Base-by-base conservation (phyloP, 768 basidiomycete species). In the Suillus placidus region DNA sequence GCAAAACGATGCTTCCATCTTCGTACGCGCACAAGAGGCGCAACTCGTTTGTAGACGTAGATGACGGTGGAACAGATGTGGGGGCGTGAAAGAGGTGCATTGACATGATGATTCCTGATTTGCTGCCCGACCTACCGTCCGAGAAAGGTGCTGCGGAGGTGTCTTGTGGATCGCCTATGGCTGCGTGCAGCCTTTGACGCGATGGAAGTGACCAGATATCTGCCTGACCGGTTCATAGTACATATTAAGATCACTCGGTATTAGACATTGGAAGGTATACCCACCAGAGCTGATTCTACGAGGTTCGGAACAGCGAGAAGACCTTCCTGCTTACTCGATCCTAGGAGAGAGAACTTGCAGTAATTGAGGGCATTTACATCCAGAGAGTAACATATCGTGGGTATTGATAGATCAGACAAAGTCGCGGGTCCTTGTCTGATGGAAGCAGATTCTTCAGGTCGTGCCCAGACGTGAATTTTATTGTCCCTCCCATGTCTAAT, bases 331-430 rank as follows among this genome's bases (percentile, higher is more conserved):
- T 65, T 71, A 71, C 66, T 69, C 70, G 55, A 47, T 66, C 65
- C 57, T 61, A 91, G 73, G 4, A 98, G 79, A 26, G 26, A 91
- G 77, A 97, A 95, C 3, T 91, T 87, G 77, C 97, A 98, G 74
- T 91, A 98, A 72, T 97, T 97, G 64, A 98, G 82, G 4, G 95
- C 89, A 74, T 98, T 99, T 66, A 95, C 89, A 71, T 94, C 92
- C 74, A 98, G 79, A 0, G 91, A 90, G 70, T 89, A 90, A 13
- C 77, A 73, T 4, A 93, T 75, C 9, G 72, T 66, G 3, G 92
- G 26, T 2, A 2, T 26, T 26, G 26, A 26, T 26, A 26, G 26
- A 26, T 26, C 26, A 1, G 2, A 26, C 26, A 26, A 26, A 26
- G 26, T 26, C 26, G 26, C 26, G 26, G 88, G 86, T 20, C 80